Evolutionary conservation across 768 basidiomycete species (phyloP).

Genomic region (Amanita exitialis): DNA sequence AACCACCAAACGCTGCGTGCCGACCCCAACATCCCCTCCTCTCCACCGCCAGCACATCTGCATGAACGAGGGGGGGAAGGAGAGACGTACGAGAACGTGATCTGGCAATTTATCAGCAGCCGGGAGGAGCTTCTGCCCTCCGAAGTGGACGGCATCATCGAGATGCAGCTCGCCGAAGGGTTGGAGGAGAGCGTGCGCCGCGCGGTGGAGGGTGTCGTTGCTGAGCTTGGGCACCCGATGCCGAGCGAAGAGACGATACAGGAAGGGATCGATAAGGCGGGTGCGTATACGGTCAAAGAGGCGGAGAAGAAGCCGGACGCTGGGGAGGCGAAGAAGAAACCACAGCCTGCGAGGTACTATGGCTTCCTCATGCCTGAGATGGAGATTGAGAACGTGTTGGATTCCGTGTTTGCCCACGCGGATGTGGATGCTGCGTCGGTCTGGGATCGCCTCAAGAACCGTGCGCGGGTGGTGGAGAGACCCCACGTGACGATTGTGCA

Average conservation of each 20-base stretch:
- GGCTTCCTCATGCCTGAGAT: constrained; percentile 72
- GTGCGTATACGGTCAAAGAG: constrained; percentile 25
- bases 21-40: constrained; percentile 21
- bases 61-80: not conserved
- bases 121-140: constrained; percentile 43
- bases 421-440: constrained; percentile 26
- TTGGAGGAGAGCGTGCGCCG: constrained; percentile 45
- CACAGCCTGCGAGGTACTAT: constrained; percentile 53
- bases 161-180: constrained; percentile 45
- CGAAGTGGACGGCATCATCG: constrained; percentile 62
- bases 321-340: constrained; percentile 14
- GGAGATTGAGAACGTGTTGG: constrained; percentile 42
- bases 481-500: constrained; percentile 92
- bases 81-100: constrained; percentile 60
- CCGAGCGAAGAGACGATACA: constrained; percentile 49
- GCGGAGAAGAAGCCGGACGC: constrained; percentile 13
- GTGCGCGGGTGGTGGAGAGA: constrained; percentile 36
- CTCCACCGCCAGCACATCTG: constrained; percentile 16
- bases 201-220: constrained; percentile 48
- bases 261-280: constrained; percentile 40
- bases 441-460: constrained; percentile 36
- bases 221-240: constrained; percentile 39
- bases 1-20: constrained; percentile 80
- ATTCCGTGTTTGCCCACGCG: constrained; percentile 23
- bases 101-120: constrained; percentile 72